Evolutionary conservation across 2,329 filamentous ascomycete genomes (phyloP).

Genomic region (Colletotrichum sp.): DNA sequence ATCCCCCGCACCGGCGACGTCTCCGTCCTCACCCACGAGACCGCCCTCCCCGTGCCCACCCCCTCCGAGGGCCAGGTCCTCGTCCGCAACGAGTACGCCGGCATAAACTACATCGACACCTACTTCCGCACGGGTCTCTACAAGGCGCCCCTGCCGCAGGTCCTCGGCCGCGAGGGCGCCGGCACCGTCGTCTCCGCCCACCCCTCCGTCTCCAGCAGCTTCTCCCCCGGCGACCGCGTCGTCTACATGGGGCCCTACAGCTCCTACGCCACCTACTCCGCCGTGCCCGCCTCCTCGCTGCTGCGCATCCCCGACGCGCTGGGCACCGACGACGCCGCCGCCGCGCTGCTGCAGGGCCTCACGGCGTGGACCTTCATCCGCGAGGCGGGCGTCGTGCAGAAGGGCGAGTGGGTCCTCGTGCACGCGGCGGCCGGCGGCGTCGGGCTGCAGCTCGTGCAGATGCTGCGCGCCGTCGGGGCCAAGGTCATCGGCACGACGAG

Average conservation of each 20-base stretch:
- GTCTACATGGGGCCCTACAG: slow-evolving; percentile 64
- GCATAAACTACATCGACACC: slow-evolving; percentile 89
- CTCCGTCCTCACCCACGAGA: slow-evolving; percentile 75
- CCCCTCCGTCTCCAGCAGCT: slow-evolving; percentile 55
- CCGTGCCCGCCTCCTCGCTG: slow-evolving; percentile 56
- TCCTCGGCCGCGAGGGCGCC: slow-evolving; percentile 79
- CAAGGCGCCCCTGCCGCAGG: slow-evolving; percentile 72
- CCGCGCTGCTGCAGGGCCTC: slow-evolving; percentile 78
- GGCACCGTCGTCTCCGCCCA: slow-evolving; percentile 72
- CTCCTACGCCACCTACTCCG: slow-evolving; percentile 63
- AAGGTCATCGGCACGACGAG: slow-evolving; percentile 81
- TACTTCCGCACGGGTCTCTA: slow-evolving; percentile 92
- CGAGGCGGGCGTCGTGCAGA: slow-evolving; percentile 76
- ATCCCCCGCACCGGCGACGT: slow-evolving; percentile 75
- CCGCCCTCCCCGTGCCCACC: slow-evolving; percentile 73
- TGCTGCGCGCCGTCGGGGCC: slow-evolving; percentile 75
- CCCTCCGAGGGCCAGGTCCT: slow-evolving; percentile 75
- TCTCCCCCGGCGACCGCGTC: slow-evolving; percentile 72
- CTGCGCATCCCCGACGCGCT: slow-evolving; percentile 70
- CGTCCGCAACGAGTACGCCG: slow-evolving; percentile 79
- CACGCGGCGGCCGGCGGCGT: slow-evolving; percentile 88
- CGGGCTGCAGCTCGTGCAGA: slow-evolving; percentile 75
- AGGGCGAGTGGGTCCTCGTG: slow-evolving; percentile 82
- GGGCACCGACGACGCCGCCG: slow-evolving; percentile 66
- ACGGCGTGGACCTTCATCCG: slow-evolving; percentile 82